Evolutionary conservation across 2,329 filamentous ascomycete genomes (phyloP), one percentile per base, ranked within the genome.

Genomic region (Magnaporthiopsis incrustans): DNA sequence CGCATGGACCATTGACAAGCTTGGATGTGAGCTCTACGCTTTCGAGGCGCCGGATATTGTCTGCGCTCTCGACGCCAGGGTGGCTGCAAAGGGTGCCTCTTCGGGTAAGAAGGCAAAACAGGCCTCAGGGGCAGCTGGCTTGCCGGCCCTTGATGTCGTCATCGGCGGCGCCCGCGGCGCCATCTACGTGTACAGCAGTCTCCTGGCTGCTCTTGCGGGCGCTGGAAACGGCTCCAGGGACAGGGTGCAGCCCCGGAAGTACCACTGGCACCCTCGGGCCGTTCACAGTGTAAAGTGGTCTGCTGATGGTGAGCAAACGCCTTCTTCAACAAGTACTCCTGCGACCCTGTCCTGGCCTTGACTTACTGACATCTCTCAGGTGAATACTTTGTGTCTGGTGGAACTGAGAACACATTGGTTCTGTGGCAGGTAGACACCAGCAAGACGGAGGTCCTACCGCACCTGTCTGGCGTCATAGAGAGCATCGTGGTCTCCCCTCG

Each of bases 341-440:
- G 18, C 44, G 11, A 22, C 22, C 50, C 4, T 50, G 22, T 25
- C 50, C 4, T 50, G 44, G 4, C 1, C 57, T 26, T 8, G 18
- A 12, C 32, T 27, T 25, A 4, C 22, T 57, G 10, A 10, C 44
- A 78, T 70, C 60, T 60, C 59, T 57, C 61, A 95, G 91, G 91
- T 62, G 92, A 97, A 73, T 99, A 99, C 74, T 78, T 99, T 65
- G 88, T 99, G 63, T 98, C 95, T 64, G 95, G 95, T 72, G 95
- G 95, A 38, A 86, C 87, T 27, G 95, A 99, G 76, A 93, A 92
- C 10, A 90, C 92, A 26, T 81, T 99, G 57, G 91, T 97, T 11
- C 79, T 97, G 38, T 98, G 93, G 93, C 95, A 99, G 76, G 81
- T 97, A 65, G 91, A 96, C 69, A 97, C 94, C 0, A 88, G 88